Percentiles rank a stretch among this genome's conserved stretches.
Evolutionary conservation across 805 yeast species (phyloP).

Genomic region (Grigorovia jiainica): DNA sequence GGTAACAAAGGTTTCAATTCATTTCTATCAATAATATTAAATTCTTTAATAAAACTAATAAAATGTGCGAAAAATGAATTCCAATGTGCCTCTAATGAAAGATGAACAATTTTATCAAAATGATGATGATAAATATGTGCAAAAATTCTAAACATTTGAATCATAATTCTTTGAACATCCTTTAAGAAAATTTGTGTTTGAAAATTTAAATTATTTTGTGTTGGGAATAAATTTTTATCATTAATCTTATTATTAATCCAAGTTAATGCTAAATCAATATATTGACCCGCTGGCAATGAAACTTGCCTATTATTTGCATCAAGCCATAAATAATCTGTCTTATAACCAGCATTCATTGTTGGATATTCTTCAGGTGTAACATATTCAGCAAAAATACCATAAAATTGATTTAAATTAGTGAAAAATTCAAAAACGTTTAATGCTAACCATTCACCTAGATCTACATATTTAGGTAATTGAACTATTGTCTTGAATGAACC

Average conservation of each 20-base stretch:
- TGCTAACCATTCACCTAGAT: conserved; percentile 92
- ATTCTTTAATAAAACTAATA: conserved; percentile 77
- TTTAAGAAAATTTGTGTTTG: conserved; percentile 70
- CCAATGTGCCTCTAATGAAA: conserved; percentile 94
- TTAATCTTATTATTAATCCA: conserved; percentile 85
- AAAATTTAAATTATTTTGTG: conserved; percentile 78
- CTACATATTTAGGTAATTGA: conserved; percentile 90
- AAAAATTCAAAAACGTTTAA: conserved; percentile 83
- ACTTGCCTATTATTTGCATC: conserved; percentile 72
- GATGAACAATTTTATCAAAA: conserved; percentile 85
- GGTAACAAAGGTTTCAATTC: conserved; percentile 75
- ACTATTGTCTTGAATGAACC: conserved; percentile 96
- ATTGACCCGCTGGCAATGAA: conserved; percentile 84
- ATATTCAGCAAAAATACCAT: conserved; percentile 83
- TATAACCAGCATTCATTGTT: conserved; percentile 93
- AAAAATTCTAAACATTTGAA: conserved; percentile 90
- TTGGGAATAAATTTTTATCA: conserved; percentile 87
- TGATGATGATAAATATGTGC: conserved; percentile 94
- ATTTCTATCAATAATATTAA: conserved; percentile 63
- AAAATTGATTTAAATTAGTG: conserved; percentile 77
- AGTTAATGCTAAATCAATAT: conserved; percentile 81
- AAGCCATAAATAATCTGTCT: conserved; percentile 84
- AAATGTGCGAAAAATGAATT: conserved; percentile 95
- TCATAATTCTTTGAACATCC: conserved; percentile 76
- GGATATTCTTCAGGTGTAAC: conserved; percentile 86